Conservation (phyloP, 805 yeast species). For the Debaryomyces hansenii region DNA sequence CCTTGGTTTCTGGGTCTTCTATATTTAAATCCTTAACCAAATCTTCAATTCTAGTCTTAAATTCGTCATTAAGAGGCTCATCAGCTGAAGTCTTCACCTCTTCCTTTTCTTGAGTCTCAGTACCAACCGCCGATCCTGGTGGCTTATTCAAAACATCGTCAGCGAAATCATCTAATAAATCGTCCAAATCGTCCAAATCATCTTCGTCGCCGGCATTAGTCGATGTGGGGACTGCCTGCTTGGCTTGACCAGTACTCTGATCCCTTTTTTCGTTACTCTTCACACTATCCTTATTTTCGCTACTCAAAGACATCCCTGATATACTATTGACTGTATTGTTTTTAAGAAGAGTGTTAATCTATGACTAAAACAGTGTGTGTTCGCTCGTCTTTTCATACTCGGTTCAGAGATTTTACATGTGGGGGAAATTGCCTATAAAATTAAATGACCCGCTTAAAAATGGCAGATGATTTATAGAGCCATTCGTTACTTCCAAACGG, state of each 20-base stretch:
- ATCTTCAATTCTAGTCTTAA: conserved; percentile 37
- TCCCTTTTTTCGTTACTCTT: neutral
- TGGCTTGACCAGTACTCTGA: neutral
- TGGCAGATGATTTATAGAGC: neutral
- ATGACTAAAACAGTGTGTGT: too few relatives aligned
- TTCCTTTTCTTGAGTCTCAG: conserved; percentile 6
- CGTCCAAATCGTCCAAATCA: conserved; percentile 76
- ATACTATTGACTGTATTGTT: too few relatives aligned
- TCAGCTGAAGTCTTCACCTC: conserved; percentile 19
- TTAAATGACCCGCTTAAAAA: neutral
- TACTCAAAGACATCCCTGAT: neutral
- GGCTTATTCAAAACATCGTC: conserved; percentile 65
- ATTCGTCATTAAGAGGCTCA: conserved; percentile 31
- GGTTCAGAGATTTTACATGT: neutral
- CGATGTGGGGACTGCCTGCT: neutral
- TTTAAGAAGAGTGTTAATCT: too few relatives aligned
- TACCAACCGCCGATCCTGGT: conserved; percentile 47
- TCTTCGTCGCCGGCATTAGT: conserved; percentile 28
- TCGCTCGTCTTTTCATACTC: neutral
- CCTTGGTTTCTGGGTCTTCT: conserved; percentile 53
- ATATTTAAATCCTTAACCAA: conserved; percentile 48
- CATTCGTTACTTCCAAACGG: too few relatives aligned
- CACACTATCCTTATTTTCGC: neutral
- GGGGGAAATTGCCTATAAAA: neutral
- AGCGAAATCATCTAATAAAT: conserved; percentile 80